Conservation (phyloP, 2,329 filamentous ascomycete genomes). For the Xylaria sp. region DNA sequence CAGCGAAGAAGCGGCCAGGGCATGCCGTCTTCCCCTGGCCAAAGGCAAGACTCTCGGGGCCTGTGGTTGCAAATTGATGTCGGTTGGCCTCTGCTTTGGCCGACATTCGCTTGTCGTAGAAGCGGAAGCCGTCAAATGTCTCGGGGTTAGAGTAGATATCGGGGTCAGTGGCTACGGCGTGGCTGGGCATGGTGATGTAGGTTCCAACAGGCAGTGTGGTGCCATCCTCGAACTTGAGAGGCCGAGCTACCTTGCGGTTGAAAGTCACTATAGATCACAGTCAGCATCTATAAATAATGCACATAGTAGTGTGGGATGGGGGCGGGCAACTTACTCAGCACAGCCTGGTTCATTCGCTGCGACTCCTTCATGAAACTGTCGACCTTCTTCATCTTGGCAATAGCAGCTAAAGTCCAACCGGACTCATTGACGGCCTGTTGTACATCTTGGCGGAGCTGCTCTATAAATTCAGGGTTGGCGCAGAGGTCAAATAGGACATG, state of each 20-base stretch:
- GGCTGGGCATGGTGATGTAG: constrained; percentile 30
- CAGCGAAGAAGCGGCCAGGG: constrained; percentile 30
- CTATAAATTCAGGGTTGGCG: constrained; percentile 27
- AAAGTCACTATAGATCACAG: constrained; percentile 25
- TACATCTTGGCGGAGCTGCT: constrained; percentile 29
- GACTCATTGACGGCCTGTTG: constrained; percentile 27
- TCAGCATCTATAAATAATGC: constrained; percentile 9
- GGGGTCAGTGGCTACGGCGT: constrained; percentile 26
- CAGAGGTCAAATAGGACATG: constrained; percentile 31
- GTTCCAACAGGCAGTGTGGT: constrained; percentile 27
- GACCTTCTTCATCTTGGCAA: constrained; percentile 32
- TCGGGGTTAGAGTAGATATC: constrained; percentile 31
- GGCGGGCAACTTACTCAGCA: constrained; percentile 26
- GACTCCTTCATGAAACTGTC: constrained; percentile 34
- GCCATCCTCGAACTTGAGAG: constrained; percentile 27
- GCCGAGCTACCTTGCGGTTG: constrained; percentile 26
- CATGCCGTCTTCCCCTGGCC: constrained; percentile 31
- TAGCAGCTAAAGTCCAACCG: constrained; percentile 29
- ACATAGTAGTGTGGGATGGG: not conserved
- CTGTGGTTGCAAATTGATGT: constrained; percentile 30
- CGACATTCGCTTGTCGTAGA: constrained; percentile 30
- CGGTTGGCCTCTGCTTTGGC: constrained; percentile 29
- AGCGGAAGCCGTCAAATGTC: constrained; percentile 28
- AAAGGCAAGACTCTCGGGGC: constrained; percentile 28
- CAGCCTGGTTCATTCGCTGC: constrained; percentile 32